phyloP scores from a whole-genome alignment of 2,329 filamentous ascomycete genomes.

The Alternaria arborescens region DNA sequence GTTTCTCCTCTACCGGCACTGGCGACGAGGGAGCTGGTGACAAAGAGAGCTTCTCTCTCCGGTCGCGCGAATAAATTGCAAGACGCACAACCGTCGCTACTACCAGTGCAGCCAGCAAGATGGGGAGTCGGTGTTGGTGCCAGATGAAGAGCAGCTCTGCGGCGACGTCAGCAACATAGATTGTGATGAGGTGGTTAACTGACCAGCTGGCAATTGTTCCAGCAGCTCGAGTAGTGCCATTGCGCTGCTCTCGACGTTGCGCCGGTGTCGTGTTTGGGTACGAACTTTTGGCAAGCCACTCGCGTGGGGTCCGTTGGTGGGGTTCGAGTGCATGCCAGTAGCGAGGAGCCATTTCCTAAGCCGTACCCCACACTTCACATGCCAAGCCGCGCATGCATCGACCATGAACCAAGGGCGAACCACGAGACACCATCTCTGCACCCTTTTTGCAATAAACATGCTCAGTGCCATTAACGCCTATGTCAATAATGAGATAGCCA shows the following conservation, averaged over 20 bases:
- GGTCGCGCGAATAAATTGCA: conserved; percentile 35
- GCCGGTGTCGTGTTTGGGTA: conserved; percentile 5
- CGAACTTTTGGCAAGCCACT: conserved; percentile 28
- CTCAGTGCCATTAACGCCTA: too few relatives aligned
- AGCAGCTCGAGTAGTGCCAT: conserved; percentile 26
- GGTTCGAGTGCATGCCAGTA: conserved; percentile 8
- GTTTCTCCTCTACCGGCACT: conserved; percentile 36
- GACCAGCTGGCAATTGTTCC: conserved; percentile 30
- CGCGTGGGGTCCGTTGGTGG: conserved; percentile 31
- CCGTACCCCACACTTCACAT: not conserved
- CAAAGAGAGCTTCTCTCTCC: conserved; percentile 38
- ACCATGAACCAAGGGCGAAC: too few relatives aligned
- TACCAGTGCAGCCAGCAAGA: conserved; percentile 44
- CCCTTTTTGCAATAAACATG: too few relatives aligned
- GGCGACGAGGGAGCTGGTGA: conserved; percentile 47
- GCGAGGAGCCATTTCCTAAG: not conserved
- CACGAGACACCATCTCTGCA: too few relatives aligned
- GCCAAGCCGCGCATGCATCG: not conserved
- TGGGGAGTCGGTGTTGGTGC: conserved; percentile 47
- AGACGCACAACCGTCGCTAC: conserved; percentile 43
- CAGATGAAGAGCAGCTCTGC: conserved; percentile 49
- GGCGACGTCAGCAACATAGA: conserved; percentile 1
- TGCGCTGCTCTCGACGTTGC: conserved; percentile 10
- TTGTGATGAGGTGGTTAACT: not conserved
- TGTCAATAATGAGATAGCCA: not conserved